Conservation (phyloP, 768 basidiomycete species). For the Asterophora lycoperdoides region DNA sequence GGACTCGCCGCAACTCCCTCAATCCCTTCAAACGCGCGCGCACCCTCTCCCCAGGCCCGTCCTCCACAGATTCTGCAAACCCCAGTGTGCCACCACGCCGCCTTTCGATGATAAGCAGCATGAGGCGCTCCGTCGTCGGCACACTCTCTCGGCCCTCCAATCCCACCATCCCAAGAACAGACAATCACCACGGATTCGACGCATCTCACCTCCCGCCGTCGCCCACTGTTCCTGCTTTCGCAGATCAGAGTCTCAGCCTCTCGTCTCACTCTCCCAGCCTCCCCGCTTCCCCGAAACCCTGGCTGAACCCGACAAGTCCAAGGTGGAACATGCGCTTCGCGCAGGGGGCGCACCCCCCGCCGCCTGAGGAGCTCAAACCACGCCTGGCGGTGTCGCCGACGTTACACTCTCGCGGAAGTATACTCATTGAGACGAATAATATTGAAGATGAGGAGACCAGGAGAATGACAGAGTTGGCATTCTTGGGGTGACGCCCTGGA, state of each 20-base stretch:
- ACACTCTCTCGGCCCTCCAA: conserved; percentile 24
- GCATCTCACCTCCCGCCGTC: conserved; percentile 37
- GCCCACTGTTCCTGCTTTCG: conserved; percentile 24
- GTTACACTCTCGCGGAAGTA: conserved; percentile 56
- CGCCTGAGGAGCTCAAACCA: not conserved
- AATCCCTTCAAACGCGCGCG: conserved; percentile 35
- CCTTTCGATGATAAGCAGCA: conserved; percentile 34
- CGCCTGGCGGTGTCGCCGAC: conserved; percentile 50
- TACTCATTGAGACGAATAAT: conserved; percentile 44
- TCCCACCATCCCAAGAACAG: conserved; percentile 18
- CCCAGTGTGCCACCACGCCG: conserved; percentile 17
- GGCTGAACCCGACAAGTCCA: not conserved
- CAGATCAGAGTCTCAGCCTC: not conserved
- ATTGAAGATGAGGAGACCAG: conserved; percentile 69
- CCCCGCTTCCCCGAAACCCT: conserved; percentile 2
- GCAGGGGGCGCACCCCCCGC: conserved; percentile 8
- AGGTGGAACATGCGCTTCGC: conserved; percentile 2
- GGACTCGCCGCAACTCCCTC: conserved; percentile 28
- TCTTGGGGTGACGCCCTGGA: conserved; percentile 44
- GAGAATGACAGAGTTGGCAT: conserved; percentile 69
- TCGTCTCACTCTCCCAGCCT: too few relatives aligned
- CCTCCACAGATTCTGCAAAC: conserved; percentile 7
- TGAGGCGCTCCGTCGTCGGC: conserved; percentile 43
- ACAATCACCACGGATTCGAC: conserved; percentile 21
- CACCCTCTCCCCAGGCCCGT: conserved; percentile 8